Base-by-base conservation (phyloP, 441 rosid species). In the Pelargonium australe region DNA sequence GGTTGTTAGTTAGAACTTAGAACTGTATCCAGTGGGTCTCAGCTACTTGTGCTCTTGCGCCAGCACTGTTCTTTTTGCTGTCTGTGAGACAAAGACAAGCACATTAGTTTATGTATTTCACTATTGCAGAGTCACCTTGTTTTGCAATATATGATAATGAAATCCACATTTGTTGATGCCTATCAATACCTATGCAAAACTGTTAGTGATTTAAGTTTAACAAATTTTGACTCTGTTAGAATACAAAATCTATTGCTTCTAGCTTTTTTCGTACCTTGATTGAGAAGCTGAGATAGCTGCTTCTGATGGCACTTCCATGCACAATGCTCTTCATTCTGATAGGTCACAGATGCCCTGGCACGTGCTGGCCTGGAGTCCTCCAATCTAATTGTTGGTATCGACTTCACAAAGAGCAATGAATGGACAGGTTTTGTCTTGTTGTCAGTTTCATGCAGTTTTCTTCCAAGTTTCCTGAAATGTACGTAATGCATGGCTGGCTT, bases 401-500 rank as follows among this genome's bases (percentile, higher is more conserved):
- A 88, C 82, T 88, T 85, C 74, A 88, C 95, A 1, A 88, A 88
- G 83, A 88, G 95, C 80, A 88, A 88, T 10, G 89, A 85, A 53
- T 88, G 95, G 95, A 88, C 91, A 81, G 94, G 94, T 88, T 49
- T 5, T 34, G 40, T 34, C 40, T 34, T 34, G 40, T 69, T 53
- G 23, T 78, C 64, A 58, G 17, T 70, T 43, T 77, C 49, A 16
- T 34, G 7, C 40, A 34, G 40, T 20, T 4, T 61, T 66, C 67
- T 72, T 41, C 58, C 58, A 68, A 20, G 20, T 69, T 72, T 73
- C 12, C 66, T 55, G 14, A 37, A 61, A 7, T 57, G 16, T 47
- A 14, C 63, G 63, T 64, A 64, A 31, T 41, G 0, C 64, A 67
- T 44, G 72, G 40, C 31, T 19, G 76, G 70, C 69, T 70, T 71